Evolutionary conservation across 495 filamentous ascomycete genomes (phyloP).

Genomic region (Hyaloscypha hepaticicola): DNA sequence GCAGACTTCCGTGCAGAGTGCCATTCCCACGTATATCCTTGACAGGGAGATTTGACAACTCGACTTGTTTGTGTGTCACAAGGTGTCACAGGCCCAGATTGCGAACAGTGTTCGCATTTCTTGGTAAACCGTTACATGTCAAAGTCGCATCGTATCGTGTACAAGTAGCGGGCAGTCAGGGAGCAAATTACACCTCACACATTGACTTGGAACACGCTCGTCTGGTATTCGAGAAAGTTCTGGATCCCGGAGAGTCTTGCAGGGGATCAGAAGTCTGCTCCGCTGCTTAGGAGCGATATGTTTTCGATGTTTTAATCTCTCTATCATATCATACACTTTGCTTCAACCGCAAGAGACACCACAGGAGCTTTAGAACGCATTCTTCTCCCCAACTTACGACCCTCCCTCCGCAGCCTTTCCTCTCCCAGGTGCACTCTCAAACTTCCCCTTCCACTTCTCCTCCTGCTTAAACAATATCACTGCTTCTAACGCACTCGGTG

Average conservation of each 20-base stretch:
- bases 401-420: conserved; percentile 33
- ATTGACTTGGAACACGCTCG: not conserved
- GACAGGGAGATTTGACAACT: not conserved
- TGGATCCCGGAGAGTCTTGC: not conserved
- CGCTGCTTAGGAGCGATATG: not conserved
- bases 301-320: not conserved
- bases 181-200: not conserved
- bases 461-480: conserved; percentile 50
- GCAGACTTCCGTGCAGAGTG: not conserved
- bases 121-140: not conserved
- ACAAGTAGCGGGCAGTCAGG: not conserved
- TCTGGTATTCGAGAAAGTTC: not conserved
- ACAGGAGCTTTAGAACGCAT: not conserved
- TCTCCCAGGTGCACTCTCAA: conserved; percentile 44
- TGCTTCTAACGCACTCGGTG: conserved; percentile 47
- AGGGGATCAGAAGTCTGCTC: not conserved
- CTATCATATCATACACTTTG: too few relatives aligned
- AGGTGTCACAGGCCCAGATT: not conserved
- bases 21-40: not conserved
- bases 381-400: not conserved
- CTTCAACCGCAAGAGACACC: not conserved
- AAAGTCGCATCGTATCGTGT: not conserved
- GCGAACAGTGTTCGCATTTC: not conserved
- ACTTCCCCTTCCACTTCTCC: conserved; percentile 47
- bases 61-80: not conserved